These are phyloP conservation scores for Selenicereus undatus DNA, from an alignment of 148 eudicot species.

Conservation along the genomic window DNA sequence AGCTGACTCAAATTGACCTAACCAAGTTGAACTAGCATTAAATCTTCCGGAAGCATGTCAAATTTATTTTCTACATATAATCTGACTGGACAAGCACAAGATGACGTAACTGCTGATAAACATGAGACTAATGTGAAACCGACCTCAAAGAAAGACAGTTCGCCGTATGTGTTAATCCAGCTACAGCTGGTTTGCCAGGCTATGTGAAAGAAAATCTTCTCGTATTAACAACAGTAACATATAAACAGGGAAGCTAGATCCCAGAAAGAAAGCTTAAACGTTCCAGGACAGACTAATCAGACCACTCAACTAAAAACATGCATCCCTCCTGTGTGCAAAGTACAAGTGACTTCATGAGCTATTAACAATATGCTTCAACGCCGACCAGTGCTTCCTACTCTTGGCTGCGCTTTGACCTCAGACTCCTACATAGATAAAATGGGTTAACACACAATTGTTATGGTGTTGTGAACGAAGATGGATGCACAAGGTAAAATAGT, in stretches of 20 bases:
- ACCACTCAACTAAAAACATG: not conserved
- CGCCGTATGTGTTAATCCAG: no score
- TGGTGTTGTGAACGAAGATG: not conserved
- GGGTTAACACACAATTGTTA: not conserved
- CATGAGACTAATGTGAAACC: no score
- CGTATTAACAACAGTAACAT: constrained; percentile 1
- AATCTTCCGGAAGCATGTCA: no score
- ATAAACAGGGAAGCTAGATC: constrained; percentile 2
- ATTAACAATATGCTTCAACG: constrained; percentile 17
- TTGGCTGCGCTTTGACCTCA: constrained; percentile 89
- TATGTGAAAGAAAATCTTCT: not conserved
- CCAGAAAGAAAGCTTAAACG: not conserved
- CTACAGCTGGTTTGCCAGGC: not conserved
- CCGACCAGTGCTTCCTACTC: constrained; percentile 37
- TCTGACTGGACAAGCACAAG: no score
- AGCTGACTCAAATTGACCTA: no score
- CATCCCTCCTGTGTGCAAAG: constrained; percentile 10
- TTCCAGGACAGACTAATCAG: not conserved
- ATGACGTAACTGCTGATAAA: no score
- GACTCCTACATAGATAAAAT: constrained; percentile 43
- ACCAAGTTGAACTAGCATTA: no score
- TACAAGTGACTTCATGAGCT: not conserved
- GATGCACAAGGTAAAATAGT: not conserved
- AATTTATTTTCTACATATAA: no score
- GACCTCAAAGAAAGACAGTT: no score